Base-by-base conservation (phyloP, 352 stramenopile genomes). In the Globisporangium canariense region DNA sequence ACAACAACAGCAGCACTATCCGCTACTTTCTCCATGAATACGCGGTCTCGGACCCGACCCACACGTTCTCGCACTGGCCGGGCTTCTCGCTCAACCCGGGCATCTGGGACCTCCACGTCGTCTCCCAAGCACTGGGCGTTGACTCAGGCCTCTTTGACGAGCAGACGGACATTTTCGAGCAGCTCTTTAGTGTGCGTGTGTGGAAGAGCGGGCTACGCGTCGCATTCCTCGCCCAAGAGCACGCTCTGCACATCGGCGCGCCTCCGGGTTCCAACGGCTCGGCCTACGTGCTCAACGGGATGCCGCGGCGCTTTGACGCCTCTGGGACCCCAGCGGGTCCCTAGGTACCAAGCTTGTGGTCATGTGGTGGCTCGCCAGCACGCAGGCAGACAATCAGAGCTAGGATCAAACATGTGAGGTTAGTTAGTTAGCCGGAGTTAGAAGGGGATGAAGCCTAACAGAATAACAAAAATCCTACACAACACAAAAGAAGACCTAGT, bases 71-170 rank as follows among this genome's bases (percentile, higher is more conserved):
- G 11, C 74, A 78, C 58, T 91, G 83, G 83, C 77, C 83, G 8
- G 83, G 83, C 1, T 90, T 91, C 60, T 86, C 78, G 2, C 60
- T 87, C 9, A 91, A 89, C 43, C 79, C 82, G 10, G 79, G 66
- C 9, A 47, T 90, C 14, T 89, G 79, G 79, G 71, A 88, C 46
- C 58, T 79, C 38, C 46, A 34, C 11, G 64, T 57, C 16, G 62
- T 76, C 14, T 36, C 36, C 6, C 6, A 38, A 0, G 45, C 54
- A 4, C 25, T 74, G 2, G 22, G 16, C 67, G 14, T 47, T 14
- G 14, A 46, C 13, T 38, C 7, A 10, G 43, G 14, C 2, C 43
- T 68, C 4, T 84, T 84, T 51, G 30, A 75, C 10, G 64, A 73
- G 51, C 16, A 60, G 13, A 58, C 41, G 28, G 67, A 77, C 46